A percentile compares a stretch with the other conserved stretches of the same genome.
Conservation (phyloP, 129 eudicot species). For the Chrysanthemum seticuspe region DNA sequence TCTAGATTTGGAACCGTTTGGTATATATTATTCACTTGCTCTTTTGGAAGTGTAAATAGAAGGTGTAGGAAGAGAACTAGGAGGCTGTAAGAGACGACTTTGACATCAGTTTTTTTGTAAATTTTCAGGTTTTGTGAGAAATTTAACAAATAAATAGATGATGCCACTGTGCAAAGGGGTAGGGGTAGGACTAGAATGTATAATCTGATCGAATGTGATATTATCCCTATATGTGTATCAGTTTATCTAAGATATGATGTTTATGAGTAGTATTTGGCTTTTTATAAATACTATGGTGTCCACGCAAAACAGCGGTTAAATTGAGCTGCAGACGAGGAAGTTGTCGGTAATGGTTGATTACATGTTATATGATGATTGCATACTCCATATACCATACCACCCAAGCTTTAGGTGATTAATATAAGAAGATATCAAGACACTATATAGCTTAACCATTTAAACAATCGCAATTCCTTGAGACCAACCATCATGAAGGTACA, state of each 20-base stretch:
- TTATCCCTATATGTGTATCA: neutral
- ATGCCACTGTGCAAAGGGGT: slow-evolving; percentile 22
- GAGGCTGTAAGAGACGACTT: slow-evolving; percentile 17
- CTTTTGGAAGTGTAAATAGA: slow-evolving; percentile 33
- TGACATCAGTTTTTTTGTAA: slow-evolving; percentile 31
- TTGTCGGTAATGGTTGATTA: no score
- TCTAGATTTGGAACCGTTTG: neutral
- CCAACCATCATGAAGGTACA: no score
- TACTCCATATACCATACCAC: no score
- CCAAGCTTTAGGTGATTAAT: no score
- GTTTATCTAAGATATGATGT: neutral
- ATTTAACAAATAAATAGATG: slow-evolving; percentile 13
- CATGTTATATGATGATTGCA: no score
- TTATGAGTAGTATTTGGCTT: no score
- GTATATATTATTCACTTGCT: neutral
- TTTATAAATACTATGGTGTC: no score
- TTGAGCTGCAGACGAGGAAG: no score
- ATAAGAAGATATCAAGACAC: no score
- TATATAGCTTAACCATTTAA: no score
- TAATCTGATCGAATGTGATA: neutral
- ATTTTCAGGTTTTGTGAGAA: slow-evolving; percentile 15
- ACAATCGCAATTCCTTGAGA: no score
- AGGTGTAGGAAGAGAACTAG: slow-evolving; percentile 18
- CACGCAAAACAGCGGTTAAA: no score
- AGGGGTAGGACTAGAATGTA: slow-evolving; percentile 10